Percentiles rank a stretch among this genome's conserved stretches.
Conservation (phyloP, 78 protist genomes). For the Chrysochromulina parva region DNA sequence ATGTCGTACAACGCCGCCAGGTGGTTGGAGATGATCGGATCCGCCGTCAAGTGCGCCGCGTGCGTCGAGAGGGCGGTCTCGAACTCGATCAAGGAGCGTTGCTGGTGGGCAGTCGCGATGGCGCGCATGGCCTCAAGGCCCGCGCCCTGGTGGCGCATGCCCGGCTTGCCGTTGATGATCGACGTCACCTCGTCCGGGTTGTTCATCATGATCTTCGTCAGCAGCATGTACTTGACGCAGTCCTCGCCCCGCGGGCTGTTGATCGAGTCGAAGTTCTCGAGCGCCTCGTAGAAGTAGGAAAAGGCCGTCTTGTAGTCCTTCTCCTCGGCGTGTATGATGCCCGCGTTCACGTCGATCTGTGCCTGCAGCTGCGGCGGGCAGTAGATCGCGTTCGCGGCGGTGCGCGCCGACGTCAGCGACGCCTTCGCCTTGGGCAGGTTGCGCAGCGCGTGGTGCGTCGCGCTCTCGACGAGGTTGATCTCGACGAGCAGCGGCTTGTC, state of each 20-base stretch:
- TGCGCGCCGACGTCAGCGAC: constrained; percentile 91
- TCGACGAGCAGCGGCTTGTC: constrained; percentile 96
- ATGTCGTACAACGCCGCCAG: constrained; percentile 72
- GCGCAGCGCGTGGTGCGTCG: constrained; percentile 76
- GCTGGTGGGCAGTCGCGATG: constrained; percentile 69
- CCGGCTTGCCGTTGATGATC: constrained; percentile 81
- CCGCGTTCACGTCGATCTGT: constrained; percentile 88
- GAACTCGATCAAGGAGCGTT: constrained; percentile 76
- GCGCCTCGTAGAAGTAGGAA: constrained; percentile 95
- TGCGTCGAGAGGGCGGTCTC: constrained; percentile 50
- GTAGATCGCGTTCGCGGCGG: constrained; percentile 94
- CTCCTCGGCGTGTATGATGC: constrained; percentile 95
- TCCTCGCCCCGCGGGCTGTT: not conserved
- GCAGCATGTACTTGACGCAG: constrained; percentile 93
- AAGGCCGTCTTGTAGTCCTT: constrained; percentile 95
- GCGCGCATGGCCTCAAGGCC: constrained; percentile 86
- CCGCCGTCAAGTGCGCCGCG: constrained; percentile 53
- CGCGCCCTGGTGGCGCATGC: constrained; percentile 70
- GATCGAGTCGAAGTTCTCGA: constrained; percentile 80
- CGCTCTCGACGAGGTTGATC: constrained; percentile 78
- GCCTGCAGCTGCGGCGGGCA: constrained; percentile 94
- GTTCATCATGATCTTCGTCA: constrained; percentile 36
- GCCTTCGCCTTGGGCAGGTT: constrained; percentile 81
- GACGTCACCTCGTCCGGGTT: constrained; percentile 77
- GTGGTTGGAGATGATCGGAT: constrained; percentile 56